A percentile compares a stretch with the other conserved stretches of the same genome.
phyloP scores from a whole-genome alignment of 2,329 filamentous ascomycete species.

The Cytospora piceicola region DNA sequence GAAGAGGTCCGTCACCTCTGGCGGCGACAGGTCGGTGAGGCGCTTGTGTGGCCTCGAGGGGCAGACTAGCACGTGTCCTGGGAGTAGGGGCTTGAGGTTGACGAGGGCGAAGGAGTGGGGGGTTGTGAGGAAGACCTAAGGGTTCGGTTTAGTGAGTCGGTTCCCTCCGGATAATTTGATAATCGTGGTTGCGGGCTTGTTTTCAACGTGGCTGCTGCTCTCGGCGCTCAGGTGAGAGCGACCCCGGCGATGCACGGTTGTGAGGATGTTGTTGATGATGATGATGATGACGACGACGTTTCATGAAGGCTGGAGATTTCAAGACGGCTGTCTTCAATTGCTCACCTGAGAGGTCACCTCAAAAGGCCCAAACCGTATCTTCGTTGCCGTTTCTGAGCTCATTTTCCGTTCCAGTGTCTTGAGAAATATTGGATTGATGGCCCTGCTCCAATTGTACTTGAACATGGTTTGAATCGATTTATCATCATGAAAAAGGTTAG shows the following conservation, averaged over 20 bases:
- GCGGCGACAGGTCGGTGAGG: conserved; percentile 71
- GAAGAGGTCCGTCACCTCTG: conserved; percentile 83
- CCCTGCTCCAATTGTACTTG: background rate
- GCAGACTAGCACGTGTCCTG: conserved; percentile 90
- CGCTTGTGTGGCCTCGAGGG: conserved; percentile 71
- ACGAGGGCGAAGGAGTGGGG: conserved; percentile 83
- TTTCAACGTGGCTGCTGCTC: background rate
- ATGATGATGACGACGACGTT: background rate
- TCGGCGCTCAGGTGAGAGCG: background rate
- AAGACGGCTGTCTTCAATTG: background rate
- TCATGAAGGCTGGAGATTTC: background rate
- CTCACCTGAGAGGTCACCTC: conserved; percentile 74
- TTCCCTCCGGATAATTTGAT: conserved; percentile 3
- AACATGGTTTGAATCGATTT: background rate
- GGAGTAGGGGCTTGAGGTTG: conserved; percentile 92
- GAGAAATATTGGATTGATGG: background rate
- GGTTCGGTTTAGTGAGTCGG: no score
- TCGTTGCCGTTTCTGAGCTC: conserved; percentile 21
- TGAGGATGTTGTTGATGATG: background rate
- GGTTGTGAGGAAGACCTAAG: conserved; percentile 84
- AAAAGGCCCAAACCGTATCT: conserved; percentile 74
- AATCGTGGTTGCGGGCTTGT: background rate
- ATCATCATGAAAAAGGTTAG: background rate
- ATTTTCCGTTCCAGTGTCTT: conserved; percentile 26
- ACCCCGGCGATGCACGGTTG: background rate